A percentile compares a stretch with the other conserved stretches of the same genome.
These are phyloP conservation scores for Strobilomyces dryophilus DNA, from an alignment of 768 basidiomycete species.

Conservation along the genomic window DNA sequence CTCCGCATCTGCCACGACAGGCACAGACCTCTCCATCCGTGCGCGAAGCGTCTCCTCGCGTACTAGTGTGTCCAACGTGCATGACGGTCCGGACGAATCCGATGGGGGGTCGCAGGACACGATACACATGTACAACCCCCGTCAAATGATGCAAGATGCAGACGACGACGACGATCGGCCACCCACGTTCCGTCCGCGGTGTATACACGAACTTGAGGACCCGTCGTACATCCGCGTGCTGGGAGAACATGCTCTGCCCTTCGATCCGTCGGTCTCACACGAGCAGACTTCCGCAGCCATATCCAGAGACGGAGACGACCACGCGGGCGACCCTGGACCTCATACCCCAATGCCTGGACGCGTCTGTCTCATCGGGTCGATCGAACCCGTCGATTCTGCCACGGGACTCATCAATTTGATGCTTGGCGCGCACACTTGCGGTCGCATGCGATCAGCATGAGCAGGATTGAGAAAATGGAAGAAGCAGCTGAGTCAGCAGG, in stretches of 20 bases:
- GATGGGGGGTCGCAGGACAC: constrained; percentile 17
- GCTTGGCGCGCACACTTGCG: constrained; percentile 20
- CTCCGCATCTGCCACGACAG: constrained; percentile 32
- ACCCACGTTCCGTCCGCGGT: constrained; percentile 32
- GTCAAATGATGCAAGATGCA: constrained; percentile 30
- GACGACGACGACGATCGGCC: constrained; percentile 26
- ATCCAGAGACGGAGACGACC: background rate
- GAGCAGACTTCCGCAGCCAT: background rate
- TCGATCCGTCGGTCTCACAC: background rate
- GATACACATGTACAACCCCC: constrained; percentile 12
- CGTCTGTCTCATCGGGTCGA: constrained; percentile 52
- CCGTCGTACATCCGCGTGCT: constrained; percentile 26
- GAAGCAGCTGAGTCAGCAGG: constrained; percentile 50
- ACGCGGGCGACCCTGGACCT: constrained; percentile 13
- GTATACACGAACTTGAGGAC: constrained; percentile 54
- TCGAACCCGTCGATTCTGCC: constrained; percentile 49
- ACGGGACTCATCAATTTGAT: constrained; percentile 49
- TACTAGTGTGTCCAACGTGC: constrained; percentile 16
- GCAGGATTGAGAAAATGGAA: constrained; percentile 45
- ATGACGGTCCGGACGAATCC: constrained; percentile 6
- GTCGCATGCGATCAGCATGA: background rate
- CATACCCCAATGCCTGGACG: constrained; percentile 21
- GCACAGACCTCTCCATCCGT: constrained; percentile 32
- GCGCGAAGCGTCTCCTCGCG: constrained; percentile 23
- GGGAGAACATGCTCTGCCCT: constrained; percentile 5